Evolutionary conservation across 2,329 filamentous ascomycete genomes (phyloP).

Genomic region (Nigrospora sphaerica): DNA sequence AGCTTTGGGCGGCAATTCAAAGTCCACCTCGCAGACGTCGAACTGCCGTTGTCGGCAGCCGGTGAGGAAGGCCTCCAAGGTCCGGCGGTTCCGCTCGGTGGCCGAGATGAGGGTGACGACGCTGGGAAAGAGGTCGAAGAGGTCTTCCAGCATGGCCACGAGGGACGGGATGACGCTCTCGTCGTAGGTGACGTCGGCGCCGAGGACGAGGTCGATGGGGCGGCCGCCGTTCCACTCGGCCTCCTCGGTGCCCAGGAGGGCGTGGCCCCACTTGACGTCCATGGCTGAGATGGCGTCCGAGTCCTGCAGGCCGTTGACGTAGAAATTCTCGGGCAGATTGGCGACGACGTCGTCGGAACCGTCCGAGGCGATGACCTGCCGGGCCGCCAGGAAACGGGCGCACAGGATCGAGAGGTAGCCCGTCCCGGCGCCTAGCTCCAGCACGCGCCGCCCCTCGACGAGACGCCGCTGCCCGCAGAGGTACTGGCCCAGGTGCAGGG

Average conservation of each 20-base stretch:
- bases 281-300: constrained; percentile 37
- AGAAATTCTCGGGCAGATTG: constrained; percentile 59
- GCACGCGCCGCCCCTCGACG: constrained; percentile 48
- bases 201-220: constrained; percentile 58
- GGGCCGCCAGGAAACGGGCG: constrained; percentile 55
- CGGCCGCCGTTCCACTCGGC: constrained; percentile 39
- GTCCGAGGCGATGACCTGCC: constrained; percentile 62
- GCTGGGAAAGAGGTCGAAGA: constrained; percentile 49
- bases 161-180: constrained; percentile 54
- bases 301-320: constrained; percentile 57
- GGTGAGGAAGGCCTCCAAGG: constrained; percentile 57
- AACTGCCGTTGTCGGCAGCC: constrained; percentile 45
- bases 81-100: constrained; percentile 63
- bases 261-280: constrained; percentile 59
- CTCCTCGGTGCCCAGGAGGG: constrained; percentile 50
- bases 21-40: constrained; percentile 33
- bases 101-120: constrained; percentile 60
- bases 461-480: constrained; percentile 42
- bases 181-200: constrained; percentile 76
- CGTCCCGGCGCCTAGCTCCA: constrained; percentile 72
- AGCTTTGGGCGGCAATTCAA: constrained; percentile 26
- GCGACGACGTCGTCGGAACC: constrained; percentile 67
- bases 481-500: constrained; percentile 65
- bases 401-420: constrained; percentile 70
- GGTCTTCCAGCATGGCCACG: constrained; percentile 54